A percentile compares a stretch with the other conserved stretches of the same genome.
Conservation (phyloP, 768 basidiomycete genomes). For the Rhodocollybia butyracea region DNA sequence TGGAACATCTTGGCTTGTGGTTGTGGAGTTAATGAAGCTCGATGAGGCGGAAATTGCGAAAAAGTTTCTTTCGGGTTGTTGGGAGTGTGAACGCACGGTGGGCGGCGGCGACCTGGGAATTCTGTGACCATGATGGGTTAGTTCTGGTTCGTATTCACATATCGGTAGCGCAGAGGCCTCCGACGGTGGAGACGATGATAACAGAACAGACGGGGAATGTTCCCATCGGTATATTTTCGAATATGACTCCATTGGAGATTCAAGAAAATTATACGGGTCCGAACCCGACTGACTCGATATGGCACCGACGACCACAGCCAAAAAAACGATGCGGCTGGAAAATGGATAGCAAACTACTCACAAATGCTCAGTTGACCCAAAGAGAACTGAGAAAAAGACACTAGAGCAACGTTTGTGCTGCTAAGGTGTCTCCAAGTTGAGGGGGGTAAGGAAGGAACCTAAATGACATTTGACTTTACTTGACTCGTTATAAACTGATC, state of each 20-base stretch:
- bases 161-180: neutral
- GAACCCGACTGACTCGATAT: neutral
- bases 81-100: constrained; percentile 28
- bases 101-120: constrained; percentile 46
- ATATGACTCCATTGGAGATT: constrained; percentile 5
- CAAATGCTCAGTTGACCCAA: neutral
- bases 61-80: constrained; percentile 16
- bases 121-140: constrained; percentile 41
- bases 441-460: neutral
- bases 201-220: neutral
- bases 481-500: neutral
- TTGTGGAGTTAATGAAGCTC: constrained; percentile 27
- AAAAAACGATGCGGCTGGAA: neutral
- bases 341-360: neutral
- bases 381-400: neutral
- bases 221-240: constrained; percentile 5
- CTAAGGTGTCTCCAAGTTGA: neutral
- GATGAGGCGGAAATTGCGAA: constrained; percentile 52
- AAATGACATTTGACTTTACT: neutral
- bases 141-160: constrained; percentile 2
- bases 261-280: constrained; percentile 1
- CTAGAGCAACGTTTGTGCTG: neutral
- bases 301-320: constrained; percentile 1
- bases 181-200: neutral
- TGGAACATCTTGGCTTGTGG: constrained; percentile 45